These are phyloP conservation scores for Kluyveromyces sp. DNA, from an alignment of 1,139 yeast species.

Conservation along the genomic window DNA sequence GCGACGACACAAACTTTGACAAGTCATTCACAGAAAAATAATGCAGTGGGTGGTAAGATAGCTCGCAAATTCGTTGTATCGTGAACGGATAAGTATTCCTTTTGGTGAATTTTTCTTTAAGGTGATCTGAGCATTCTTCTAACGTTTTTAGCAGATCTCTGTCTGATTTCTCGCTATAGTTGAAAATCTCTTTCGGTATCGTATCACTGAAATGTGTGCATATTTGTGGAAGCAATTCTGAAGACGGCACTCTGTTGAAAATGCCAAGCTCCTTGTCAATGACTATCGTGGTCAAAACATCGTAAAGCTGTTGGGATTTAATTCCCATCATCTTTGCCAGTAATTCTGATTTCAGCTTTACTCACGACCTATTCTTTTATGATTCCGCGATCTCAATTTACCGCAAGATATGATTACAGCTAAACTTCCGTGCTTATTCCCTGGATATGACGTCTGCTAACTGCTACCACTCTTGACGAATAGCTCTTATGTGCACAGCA, in stretches of 20 bases:
- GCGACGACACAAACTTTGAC: slow-evolving; percentile 25
- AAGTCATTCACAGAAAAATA: slow-evolving; percentile 25
- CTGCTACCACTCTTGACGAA: too few relatives aligned
- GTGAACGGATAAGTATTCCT: slow-evolving; percentile 27
- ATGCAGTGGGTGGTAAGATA: slow-evolving; percentile 30
- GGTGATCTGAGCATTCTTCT: slow-evolving; percentile 11
- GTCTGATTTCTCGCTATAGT: slow-evolving; percentile 6
- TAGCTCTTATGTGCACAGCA: not conserved
- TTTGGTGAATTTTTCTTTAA: slow-evolving; percentile 16
- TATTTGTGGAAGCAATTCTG: slow-evolving; percentile 19
- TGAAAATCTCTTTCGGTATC: slow-evolving; percentile 25
- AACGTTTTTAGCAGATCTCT: slow-evolving; percentile 10
- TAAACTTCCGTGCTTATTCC: too few relatives aligned
- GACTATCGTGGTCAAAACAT: slow-evolving; percentile 17
- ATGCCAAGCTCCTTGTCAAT: slow-evolving; percentile 13
- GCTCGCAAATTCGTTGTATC: slow-evolving; percentile 28
- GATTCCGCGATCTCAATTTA: too few relatives aligned
- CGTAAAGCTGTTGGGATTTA: slow-evolving; percentile 18
- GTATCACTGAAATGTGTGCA: slow-evolving; percentile 21
- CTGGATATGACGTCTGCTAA: too few relatives aligned
- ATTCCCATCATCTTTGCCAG: slow-evolving; percentile 28
- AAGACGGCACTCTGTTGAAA: slow-evolving; percentile 12
- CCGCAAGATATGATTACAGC: too few relatives aligned
- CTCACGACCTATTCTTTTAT: too few relatives aligned
- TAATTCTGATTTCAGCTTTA: too few relatives aligned